Base-by-base conservation (phyloP, 192 early-diverging fungal genomes). In the Dissophora ornata region DNA sequence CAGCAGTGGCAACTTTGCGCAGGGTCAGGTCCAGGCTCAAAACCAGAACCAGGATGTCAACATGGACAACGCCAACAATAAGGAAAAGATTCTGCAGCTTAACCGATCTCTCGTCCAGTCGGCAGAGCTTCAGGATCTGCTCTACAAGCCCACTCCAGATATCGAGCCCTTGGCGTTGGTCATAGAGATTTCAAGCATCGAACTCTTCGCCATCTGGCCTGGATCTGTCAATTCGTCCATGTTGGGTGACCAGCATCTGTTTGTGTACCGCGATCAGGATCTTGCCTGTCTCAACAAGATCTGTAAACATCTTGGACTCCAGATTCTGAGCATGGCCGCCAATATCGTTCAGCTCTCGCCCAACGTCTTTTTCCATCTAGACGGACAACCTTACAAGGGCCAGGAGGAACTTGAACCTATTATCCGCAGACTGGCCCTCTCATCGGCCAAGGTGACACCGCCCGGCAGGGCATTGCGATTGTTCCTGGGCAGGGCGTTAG, bases 141-240 rank as follows among this genome's bases (percentile, higher is more conserved):
- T 67, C 32, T 77, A 77, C 65, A 77, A 77, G 59, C 63, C 73
- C 16, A 77, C 64, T 6, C 4, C 57, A 2, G 65, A 67, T 32
- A 62, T 56, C 15, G 65, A 67, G 4, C 64, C 64, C 21, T 19
- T 67, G 34, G 73, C 65, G 9, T 38, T 77, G 1, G 28, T 67
- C 16, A 45, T 77, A 10, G 73, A 77, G 32, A 46, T 77, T 32
- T 62, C 73, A 2, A 62, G 46, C 9, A 67, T 67, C 25, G 73
- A 77, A 45, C 54, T 77, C 0, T 77, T 57, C 22, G 73, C 73
- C 7, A 57, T 77, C 40, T 77, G 73, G 73, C 50, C 65, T 1
- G 73, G 73, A 21, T 77, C 73, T 12, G 73, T 67, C 52, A 67
- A 67, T 30, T 60, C 64, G 16, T 77, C 73, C 54, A 67, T 77